phyloP scores from a whole-genome alignment of 2,329 filamentous ascomycete species.

The Verticillium isaacii region DNA sequence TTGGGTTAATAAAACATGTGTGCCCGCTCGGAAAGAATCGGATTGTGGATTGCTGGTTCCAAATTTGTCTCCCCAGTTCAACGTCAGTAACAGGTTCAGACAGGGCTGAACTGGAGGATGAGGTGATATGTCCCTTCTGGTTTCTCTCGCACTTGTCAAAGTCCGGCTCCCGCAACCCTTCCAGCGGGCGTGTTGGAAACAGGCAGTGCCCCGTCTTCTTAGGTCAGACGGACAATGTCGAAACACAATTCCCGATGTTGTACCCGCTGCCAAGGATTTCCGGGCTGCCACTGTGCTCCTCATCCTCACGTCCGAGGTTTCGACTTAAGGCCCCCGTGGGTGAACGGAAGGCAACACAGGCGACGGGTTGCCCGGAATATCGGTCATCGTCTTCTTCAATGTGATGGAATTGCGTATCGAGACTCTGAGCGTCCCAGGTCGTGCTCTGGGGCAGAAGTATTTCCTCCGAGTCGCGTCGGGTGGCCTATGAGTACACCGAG shows the following conservation, averaged over 20 bases:
- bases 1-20: too few species aligned
- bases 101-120: too few species aligned
- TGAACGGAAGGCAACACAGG: neutral
- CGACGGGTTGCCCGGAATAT: neutral
- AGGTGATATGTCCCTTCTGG: neutral
- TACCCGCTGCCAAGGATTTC: neutral
- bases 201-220: neutral
- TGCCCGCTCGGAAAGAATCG: too few species aligned
- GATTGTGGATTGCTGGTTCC: too few species aligned
- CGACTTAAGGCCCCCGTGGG: neutral
- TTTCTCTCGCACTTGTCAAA: neutral
- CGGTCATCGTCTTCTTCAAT: neutral
- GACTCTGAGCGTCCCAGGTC: neutral
- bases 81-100: too few species aligned
- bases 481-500: neutral
- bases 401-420: neutral
- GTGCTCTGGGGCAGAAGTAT: neutral
- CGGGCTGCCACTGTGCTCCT: neutral
- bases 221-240: neutral
- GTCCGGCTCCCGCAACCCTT: neutral
- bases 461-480: neutral
- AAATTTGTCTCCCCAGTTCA: too few species aligned
- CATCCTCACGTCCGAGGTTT: neutral
- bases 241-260: neutral
- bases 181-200: neutral